Conservation (phyloP, 2,329 filamentous ascomycete species). For the Diaporthe humulicola region DNA sequence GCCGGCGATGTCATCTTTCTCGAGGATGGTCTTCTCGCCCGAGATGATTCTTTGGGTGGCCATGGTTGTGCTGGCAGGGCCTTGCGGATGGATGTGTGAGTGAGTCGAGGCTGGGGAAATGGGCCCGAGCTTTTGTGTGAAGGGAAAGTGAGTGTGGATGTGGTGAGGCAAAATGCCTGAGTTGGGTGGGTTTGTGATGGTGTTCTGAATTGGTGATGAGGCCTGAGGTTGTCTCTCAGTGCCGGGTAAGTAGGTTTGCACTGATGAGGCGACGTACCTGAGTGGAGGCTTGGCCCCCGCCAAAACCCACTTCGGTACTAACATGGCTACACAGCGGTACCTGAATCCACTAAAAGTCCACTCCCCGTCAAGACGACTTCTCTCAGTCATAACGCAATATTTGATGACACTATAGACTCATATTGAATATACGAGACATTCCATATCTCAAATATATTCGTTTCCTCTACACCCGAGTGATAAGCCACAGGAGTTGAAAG, state of each 20-base stretch:
- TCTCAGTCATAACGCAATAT: neutral
- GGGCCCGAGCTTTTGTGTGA: neutral
- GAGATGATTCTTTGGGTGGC: slow-evolving; percentile 76
- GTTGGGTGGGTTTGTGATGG: neutral
- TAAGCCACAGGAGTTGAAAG: neutral
- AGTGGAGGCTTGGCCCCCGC: neutral
- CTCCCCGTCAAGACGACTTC: neutral
- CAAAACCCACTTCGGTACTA: slow-evolving; percentile 14
- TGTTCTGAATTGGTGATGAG: neutral
- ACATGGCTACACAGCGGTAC: neutral
- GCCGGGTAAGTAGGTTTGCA: neutral
- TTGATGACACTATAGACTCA: neutral
- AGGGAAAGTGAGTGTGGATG: neutral
- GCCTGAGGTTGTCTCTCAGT: neutral
- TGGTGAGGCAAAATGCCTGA: neutral
- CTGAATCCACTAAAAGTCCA: neutral
- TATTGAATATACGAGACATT: fast-evolving
- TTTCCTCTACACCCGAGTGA: neutral
- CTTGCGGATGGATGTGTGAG: neutral
- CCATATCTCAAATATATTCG: neutral
- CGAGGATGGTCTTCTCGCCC: slow-evolving; percentile 75
- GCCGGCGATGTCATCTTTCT: slow-evolving; percentile 66
- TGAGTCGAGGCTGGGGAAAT: neutral
- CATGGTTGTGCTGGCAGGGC: slow-evolving; percentile 60
- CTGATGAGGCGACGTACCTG: slow-evolving; percentile 24